Base-by-base conservation (phyloP, 306 rosid species). In the Trichosanthes cucumerina region DNA sequence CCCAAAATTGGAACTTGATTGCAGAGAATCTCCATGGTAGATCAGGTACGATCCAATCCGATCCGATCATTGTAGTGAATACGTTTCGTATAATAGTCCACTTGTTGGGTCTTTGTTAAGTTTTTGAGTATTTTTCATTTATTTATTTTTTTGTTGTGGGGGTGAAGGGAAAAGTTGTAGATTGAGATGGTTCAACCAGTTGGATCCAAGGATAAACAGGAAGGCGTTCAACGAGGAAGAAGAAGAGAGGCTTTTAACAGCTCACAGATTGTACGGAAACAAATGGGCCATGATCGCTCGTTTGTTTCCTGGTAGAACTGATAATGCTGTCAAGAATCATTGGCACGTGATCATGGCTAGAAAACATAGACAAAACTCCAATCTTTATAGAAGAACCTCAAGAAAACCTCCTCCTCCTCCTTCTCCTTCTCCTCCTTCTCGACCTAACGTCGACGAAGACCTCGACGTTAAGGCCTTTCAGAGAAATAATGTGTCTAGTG, bases 301-400 rank as follows among this genome's bases (percentile, higher is more conserved):
- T 63, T 89, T 93, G 7, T 93, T 93, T 65, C 98, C 98, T 16
- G 97, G 98, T 1, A 89, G 98, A 65, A 93, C 98, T 23, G 98
- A 93, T 80, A 93, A 93, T 81, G 92, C 96, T 68, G 98, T 93
- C 60, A 93, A 93, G 92, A 93, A 93, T 75, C 98, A 93, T 68
- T 93, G 96, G 96, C 98, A 93, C 64, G 97, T 93, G 44, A 88
- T 93, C 64, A 93, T 91, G 96, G 96, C 98, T 10, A 84, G 96
- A 60, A 93, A 85, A 76, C 88, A 86, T 38, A 86, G 97, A 78
- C 96, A 93, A 56, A 84, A 88, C 12, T 86, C 90, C 63, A 78
- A 81, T 50, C 82, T 78, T 68, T 86, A 75, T 58, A 80, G 90
- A 81, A 93, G 89, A 83, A 26, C 77, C 7, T 34, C 46, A 0